Base-by-base conservation (phyloP, 2,329 filamentous ascomycete genomes). In the Colletotrichum lupini region DNA sequence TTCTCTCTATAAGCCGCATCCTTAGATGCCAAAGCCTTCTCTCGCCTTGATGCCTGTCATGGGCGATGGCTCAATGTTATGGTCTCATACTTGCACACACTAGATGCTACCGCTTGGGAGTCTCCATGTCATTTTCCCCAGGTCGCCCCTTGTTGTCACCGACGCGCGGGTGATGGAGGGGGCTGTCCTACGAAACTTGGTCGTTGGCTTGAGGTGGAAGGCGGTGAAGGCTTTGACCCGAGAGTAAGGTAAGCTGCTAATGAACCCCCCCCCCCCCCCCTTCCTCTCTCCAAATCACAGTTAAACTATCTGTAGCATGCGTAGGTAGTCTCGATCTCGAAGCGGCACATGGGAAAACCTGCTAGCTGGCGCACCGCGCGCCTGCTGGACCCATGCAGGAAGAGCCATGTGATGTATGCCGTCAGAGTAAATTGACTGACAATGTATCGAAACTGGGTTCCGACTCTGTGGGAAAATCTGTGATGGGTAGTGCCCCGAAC, bases 1-100 rank as follows among this genome's bases (percentile, higher is more conserved):
- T 67, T 67, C 5, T 26, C 9, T 67, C 8, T 49, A 26, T 30
- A 66, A 55, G 62, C 62, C 55, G 26, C 19, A 46, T n/a, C 52
- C 42, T 22, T 22, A 57, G 7, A n/a, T 49, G 42, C 42, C 16
- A 8, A 4, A 19, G 42, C 42, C 42, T 19, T n/a, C 16, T 49
- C 16, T 49, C 19, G 7, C 42, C 16, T n/a, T 49, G 8, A 49
- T n/a, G 42, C 19, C 7, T 19, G 19, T n/a, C 7, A 4, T 49
- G 19, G 42, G 8, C 19, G 14, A 22, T 55, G 9, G 22, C 30
- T 32, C 32, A 32, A 8, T 16, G n/a, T 16, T 5, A 42, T 26
- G 24, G 60, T n/a, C 32, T 46, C 55, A 32, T 16, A 66, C 55
- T 5, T n/a, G 19, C 19, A 49, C 19, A 3, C 42, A 49, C 42